Evolutionary conservation across 257 asterid species (phyloP), one percentile per base, ranked within the genome.

Genomic region (Nicotiana obtusifolia): DNA sequence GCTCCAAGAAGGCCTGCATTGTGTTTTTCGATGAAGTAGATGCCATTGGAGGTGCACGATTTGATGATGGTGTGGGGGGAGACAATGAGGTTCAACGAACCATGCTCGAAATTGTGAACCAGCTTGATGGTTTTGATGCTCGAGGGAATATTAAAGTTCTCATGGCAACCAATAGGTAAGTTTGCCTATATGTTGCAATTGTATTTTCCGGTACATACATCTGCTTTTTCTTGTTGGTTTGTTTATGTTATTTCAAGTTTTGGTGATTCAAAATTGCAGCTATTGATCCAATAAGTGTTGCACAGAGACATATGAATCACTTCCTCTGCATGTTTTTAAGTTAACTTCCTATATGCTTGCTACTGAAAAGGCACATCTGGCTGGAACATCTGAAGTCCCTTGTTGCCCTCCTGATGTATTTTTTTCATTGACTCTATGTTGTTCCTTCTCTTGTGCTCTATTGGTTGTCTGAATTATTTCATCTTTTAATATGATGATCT

Each of bases 71-170:
- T 11, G 95, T 88, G 4, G 99, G 99, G 82, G 99, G 98, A 69
- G 98, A 96, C 85, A 96, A 96, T 79, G 99, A 96, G 87, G 99
- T 94, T 81, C 99, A 96, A 82, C 92, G 99, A 15, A 96, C 99
- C 62, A 96, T 96, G 99, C 97, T 95, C 84, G 99, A 95, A 86
- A 94, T 95, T 81, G 98, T 95, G 79, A 95, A 95, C 84, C 99
- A 95, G 90, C 97, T 95, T 41, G 99, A 95, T 85, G 99, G 99
- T 35, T 95, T 95, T 84, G 99, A 95, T 88, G 98, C 99, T 28
- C 99, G 98, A 81, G 99, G 99, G 56, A 95, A 95, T 82, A 95
- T 95, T 57, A 95, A 96, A 88, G 99, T 96, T 82, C 93, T 96
- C 4, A 96, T 96, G 99, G 99, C 99, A 78, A 96, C 99, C 53